These are phyloP conservation scores for Wolfiporia cocos DNA, from an alignment of 1,284 basidiomycete genomes.

Conservation along the genomic window DNA sequence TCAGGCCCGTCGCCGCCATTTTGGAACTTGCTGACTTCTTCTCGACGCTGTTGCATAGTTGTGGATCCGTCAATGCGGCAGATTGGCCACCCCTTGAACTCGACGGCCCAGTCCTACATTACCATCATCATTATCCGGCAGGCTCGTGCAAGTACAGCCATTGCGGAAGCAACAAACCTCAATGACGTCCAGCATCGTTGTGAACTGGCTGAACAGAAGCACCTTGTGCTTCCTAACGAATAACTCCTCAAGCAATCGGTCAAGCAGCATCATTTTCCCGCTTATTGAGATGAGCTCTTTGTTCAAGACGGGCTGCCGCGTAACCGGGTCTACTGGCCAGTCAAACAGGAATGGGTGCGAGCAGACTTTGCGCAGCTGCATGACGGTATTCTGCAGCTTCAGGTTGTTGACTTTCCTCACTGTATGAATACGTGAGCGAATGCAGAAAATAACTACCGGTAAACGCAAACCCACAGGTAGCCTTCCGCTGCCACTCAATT, in stretches of 20 bases:
- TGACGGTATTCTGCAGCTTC: constrained; percentile 88
- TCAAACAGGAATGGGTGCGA: constrained; percentile 93
- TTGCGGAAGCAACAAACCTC: constrained; percentile 44
- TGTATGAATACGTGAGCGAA: constrained; percentile 23
- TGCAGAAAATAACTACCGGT: constrained; percentile 1
- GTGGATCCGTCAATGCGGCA: constrained; percentile 92
- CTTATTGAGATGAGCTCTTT: constrained; percentile 80
- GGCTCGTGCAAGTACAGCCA: not conserved
- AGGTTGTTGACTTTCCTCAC: constrained; percentile 86
- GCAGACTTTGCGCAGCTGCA: constrained; percentile 94
- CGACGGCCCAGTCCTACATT: constrained; percentile 75
- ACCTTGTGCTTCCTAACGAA: constrained; percentile 86
- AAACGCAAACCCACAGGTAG: constrained; percentile 47
- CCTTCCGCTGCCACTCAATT: constrained; percentile 48
- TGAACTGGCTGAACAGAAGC: constrained; percentile 92
- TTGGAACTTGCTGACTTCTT: constrained; percentile 86
- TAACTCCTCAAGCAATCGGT: constrained; percentile 83
- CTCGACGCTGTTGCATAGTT: constrained; percentile 69
- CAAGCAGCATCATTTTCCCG: constrained; percentile 96
- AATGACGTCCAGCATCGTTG: constrained; percentile 93
- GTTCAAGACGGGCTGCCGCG: constrained; percentile 55
- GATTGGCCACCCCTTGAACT: constrained; percentile 75
- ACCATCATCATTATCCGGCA: no score
- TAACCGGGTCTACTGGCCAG: constrained; percentile 72
- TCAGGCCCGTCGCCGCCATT: constrained; percentile 55